These are phyloP conservation scores for Globisporangium nagaii DNA, from an alignment of 352 stramenopile species.

Conservation along the genomic window DNA sequence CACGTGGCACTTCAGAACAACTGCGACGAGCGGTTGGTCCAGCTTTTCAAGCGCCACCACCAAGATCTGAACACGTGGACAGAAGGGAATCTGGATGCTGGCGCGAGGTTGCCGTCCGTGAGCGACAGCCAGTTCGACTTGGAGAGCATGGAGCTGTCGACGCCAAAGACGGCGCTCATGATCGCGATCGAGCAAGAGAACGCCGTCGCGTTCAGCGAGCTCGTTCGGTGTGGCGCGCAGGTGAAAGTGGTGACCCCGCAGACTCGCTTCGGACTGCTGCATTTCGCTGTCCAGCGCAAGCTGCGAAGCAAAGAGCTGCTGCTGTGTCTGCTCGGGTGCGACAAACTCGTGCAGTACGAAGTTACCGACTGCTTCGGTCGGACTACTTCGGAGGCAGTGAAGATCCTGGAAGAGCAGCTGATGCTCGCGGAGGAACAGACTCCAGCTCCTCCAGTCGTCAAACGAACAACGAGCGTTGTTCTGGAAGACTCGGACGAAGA, in stretches of 20 bases:
- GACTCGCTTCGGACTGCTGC: constrained; percentile 40
- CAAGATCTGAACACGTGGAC: constrained; percentile 63
- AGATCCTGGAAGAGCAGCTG: constrained; percentile 7
- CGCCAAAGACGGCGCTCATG: constrained; percentile 45
- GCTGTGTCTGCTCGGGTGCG: constrained; percentile 5
- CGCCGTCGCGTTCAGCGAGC: constrained; percentile 29
- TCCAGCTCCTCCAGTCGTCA: neutral
- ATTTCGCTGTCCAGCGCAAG: constrained; percentile 27
- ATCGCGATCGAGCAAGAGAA: constrained; percentile 50
- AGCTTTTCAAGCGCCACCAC: constrained; percentile 36
- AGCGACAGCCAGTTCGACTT: neutral
- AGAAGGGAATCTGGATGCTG: constrained; percentile 23
- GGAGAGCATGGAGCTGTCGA: constrained; percentile 7
- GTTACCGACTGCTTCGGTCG: constrained; percentile 33
- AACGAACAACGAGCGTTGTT: constrained; percentile 6
- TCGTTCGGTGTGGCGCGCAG: constrained; percentile 45
- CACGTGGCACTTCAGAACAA: constrained; percentile 43
- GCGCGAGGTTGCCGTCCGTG: neutral
- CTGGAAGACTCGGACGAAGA: constrained; percentile 7
- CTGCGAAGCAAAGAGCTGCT: constrained; percentile 12
- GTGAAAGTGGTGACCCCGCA: constrained; percentile 33
- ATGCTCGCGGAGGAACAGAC: neutral
- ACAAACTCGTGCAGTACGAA: constrained; percentile 9
- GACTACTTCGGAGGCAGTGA: constrained; percentile 23
- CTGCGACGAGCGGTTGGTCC: constrained; percentile 37